Conservation (phyloP, 331 rosid genomes). For the Acacia pycnantha region DNA sequence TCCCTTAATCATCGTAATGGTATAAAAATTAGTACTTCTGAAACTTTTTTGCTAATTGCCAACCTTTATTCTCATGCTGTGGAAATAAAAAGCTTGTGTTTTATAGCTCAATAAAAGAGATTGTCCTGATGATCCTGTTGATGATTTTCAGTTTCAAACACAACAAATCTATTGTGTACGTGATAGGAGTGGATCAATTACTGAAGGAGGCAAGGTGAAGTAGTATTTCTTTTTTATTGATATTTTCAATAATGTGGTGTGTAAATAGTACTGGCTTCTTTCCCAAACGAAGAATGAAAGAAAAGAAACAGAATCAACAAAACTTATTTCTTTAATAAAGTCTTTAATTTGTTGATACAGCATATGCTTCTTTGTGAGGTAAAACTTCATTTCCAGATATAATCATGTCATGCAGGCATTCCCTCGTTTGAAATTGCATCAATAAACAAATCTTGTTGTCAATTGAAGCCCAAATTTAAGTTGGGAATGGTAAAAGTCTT, state of each 20-base stretch:
- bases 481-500: background rate
- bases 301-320: background rate
- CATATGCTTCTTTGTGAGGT: constrained; percentile 16
- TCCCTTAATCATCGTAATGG: constrained; percentile 71
- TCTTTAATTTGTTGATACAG: background rate
- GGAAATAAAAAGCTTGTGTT: constrained; percentile 4
- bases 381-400: background rate
- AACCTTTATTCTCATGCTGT: constrained; percentile 1
- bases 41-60: constrained; percentile 2
- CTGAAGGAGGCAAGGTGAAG: constrained; percentile 91
- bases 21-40: constrained; percentile 32
- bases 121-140: constrained; percentile 25
- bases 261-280: background rate
- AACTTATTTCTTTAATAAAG: background rate
- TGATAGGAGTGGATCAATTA: constrained; percentile 64
- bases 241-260: background rate
- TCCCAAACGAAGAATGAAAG: background rate
- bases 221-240: background rate
- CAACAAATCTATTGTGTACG: constrained; percentile 92
- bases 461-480: background rate
- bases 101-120: background rate
- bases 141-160: constrained; percentile 69
- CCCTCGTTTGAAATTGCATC: background rate
- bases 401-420: background rate
- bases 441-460: background rate